Evolutionary conservation across 2,329 filamentous ascomycete species (phyloP), one percentile per base, ranked within the genome.

Genomic region (Penicillium expansum): DNA sequence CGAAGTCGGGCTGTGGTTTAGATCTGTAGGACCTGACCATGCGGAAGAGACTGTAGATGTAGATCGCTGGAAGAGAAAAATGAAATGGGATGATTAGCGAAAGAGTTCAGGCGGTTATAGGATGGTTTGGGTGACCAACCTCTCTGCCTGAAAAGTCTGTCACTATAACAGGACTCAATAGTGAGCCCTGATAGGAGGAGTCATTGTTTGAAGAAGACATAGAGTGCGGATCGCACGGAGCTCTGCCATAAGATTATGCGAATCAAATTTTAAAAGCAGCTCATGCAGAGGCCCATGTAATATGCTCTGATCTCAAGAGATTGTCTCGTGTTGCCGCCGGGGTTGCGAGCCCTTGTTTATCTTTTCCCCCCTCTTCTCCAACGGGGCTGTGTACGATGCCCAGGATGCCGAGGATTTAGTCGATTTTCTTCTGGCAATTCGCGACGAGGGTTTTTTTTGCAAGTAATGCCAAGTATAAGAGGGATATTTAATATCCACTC

Each of bases 381-480:
- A 41, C n/a, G 62, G 56, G 62, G 62, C 62, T 64, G 62, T 62
- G 62, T 59, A 33, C 13, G 29, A 47, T 62, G 62, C 62, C 60
- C 54, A 62, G 61, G 30, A 39, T 29, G 54, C 60, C 56, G 30
- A 57, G 59, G 18, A 35, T 39, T 41, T 22, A 16, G 32, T 39
- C 11, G 5, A 35, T 41, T 18, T 42, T 20, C 33, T 18, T 22
- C 14, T 20, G 29, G 29, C 42, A 52, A 41, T 52, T 47, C 10
- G 35, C 35, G 32, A 43, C 39, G 47, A 55, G 43, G 13, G 30
- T 30, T 11, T 30, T 24, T 24, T 24, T 18, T 27, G 30, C 24
- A 11, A 39, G 4, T n/a, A 51, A 29, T 42, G 48, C 48, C 48
- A 56, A 55, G 53, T 55, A 43, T 29, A 32, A 33, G 44, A 50